phyloP scores from a whole-genome alignment of 1,139 yeast genomes.

The Pichia sp. region DNA sequence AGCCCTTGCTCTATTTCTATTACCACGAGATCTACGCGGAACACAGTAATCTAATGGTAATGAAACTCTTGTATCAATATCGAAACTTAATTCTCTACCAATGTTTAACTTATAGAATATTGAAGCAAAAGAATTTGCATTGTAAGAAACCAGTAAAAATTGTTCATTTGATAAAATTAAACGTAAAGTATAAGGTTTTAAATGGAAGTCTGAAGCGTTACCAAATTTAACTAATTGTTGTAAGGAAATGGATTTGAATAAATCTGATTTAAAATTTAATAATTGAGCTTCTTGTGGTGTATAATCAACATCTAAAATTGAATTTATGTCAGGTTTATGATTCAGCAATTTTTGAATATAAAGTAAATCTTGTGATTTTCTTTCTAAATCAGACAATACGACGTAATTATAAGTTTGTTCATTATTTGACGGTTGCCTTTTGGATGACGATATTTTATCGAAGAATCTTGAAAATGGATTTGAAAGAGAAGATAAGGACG shows the following conservation, averaged over 20 bases:
- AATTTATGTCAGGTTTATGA: constrained; percentile 13
- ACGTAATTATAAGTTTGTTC: neutral
- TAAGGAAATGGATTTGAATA: constrained; percentile 21
- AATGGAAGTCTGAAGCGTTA: constrained; percentile 25
- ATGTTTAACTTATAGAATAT: constrained; percentile 27
- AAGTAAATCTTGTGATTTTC: constrained; percentile 8
- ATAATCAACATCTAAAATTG: constrained; percentile 10
- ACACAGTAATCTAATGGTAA: constrained; percentile 25
- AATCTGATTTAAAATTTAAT: constrained; percentile 7
- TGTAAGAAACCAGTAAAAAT: constrained; percentile 24
- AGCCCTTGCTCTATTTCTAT: constrained; percentile 6
- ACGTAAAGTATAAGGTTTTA: constrained; percentile 27
- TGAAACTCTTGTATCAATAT: constrained; percentile 22
- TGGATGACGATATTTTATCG: constrained; percentile 5
- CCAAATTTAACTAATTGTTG: constrained; percentile 28
- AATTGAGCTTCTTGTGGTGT: constrained; percentile 12
- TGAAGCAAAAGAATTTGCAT: constrained; percentile 22
- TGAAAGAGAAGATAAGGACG: neutral
- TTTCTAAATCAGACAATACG: constrained; percentile 6
- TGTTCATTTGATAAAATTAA: constrained; percentile 25
- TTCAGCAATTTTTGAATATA: constrained; percentile 11
- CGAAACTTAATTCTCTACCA: constrained; percentile 27
- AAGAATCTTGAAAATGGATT: constrained; percentile 9
- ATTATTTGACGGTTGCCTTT: neutral
- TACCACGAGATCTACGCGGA: constrained; percentile 19